A percentile compares a stretch with the other conserved stretches of the same genome.
These are phyloP conservation scores for Chloranthus sessilifolius DNA, from an alignment of 164 flowering plant genomes.

Conservation along the genomic window DNA sequence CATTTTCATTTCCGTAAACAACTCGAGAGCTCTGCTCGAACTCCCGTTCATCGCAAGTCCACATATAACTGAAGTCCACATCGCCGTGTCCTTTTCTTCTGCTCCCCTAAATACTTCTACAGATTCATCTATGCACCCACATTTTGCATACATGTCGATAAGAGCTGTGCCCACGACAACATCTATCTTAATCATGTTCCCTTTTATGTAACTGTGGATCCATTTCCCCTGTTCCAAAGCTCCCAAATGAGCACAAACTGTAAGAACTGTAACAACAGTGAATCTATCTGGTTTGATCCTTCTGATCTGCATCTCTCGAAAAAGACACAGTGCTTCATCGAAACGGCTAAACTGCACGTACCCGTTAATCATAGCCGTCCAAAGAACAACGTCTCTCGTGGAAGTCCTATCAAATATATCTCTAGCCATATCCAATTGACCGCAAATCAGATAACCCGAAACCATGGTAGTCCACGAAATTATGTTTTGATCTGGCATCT, in stretches of 20 bases:
- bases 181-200: conserved; percentile 39
- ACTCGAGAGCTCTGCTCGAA: conserved; percentile 44
- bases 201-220: conserved; percentile 58
- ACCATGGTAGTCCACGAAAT: conserved; percentile 78
- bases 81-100: conserved; percentile 49
- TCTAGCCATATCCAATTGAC: conserved; percentile 60
- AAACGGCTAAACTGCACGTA: conserved; percentile 63
- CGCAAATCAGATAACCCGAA: conserved; percentile 55
- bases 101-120: conserved; percentile 47
- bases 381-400: conserved; percentile 55
- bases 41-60: conserved; percentile 76
- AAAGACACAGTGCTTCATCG: conserved; percentile 62
- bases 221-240: conserved; percentile 85
- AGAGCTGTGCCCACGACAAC: conserved; percentile 71
- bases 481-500: conserved; percentile 49
- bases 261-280: conserved; percentile 58
- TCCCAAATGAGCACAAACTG: conserved; percentile 75
- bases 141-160: conserved; percentile 81
- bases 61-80: conserved; percentile 72
- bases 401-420: conserved; percentile 61
- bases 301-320: conserved; percentile 55
- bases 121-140: conserved; percentile 65
- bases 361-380: conserved; percentile 90
- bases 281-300: conserved; percentile 56
- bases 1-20: conserved; percentile 50